phyloP scores from a whole-genome alignment of 768 basidiomycete species.

The Mycena alexandri region DNA sequence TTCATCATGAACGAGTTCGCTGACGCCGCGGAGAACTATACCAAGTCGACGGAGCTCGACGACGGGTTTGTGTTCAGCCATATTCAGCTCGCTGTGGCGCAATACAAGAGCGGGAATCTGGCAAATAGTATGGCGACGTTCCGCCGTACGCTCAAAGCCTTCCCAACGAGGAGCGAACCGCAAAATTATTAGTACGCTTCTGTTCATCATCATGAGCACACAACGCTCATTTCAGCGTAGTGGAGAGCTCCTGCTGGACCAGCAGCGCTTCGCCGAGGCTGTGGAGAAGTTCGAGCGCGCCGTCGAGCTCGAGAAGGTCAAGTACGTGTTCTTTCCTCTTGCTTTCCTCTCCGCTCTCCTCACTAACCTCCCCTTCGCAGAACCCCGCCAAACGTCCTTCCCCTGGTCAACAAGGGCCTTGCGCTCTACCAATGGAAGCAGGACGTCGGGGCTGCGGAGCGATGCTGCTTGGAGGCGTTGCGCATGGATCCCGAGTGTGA shows the following conservation, averaged over 20 bases:
- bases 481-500: conserved; percentile 94
- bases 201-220: neutral
- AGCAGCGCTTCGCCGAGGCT: conserved; percentile 87
- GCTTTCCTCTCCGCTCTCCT: neutral
- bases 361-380: conserved; percentile 37
- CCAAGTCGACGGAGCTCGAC: conserved; percentile 89
- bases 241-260: conserved; percentile 94
- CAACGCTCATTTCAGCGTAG: conserved; percentile 53
- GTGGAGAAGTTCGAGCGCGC: conserved; percentile 94
- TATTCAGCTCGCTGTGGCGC: conserved; percentile 96
- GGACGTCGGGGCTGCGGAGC: conserved; percentile 85
- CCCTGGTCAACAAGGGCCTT: conserved; percentile 98
- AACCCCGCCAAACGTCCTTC: conserved; percentile 83
- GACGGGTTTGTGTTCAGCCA: conserved; percentile 94
- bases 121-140: conserved; percentile 92
- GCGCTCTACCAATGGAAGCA: conserved; percentile 97
- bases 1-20: conserved; percentile 95
- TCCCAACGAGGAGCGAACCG: conserved; percentile 90
- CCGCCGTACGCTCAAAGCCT: conserved; percentile 83
- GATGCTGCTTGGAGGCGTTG: conserved; percentile 89
- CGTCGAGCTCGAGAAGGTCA: conserved; percentile 86
- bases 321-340: conserved; percentile 56
- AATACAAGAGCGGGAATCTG: conserved; percentile 89
- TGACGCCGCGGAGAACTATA: conserved; percentile 91
- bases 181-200: conserved; percentile 91